Percentiles rank a stretch among this genome's conserved stretches.
Conservation (phyloP, 2,329 filamentous ascomycete genomes). For the Ascochyta clinopodiicola region DNA sequence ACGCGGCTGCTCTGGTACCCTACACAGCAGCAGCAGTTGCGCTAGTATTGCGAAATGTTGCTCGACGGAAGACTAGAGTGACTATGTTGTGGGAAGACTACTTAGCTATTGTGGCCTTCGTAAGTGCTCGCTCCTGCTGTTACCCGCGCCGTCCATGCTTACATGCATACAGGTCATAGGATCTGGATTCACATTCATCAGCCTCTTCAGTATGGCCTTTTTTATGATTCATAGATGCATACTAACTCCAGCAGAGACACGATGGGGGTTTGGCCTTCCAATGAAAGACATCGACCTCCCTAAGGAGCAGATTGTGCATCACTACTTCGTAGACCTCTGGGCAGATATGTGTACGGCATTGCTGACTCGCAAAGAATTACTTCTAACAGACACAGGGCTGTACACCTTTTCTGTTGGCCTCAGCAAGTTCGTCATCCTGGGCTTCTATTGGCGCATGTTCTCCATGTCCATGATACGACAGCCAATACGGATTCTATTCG, state of each 20-base stretch:
- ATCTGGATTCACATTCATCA: conserved; percentile 31
- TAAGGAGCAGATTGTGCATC: conserved; percentile 20
- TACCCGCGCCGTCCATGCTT: conserved; percentile 1
- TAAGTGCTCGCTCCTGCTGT: conserved; percentile 12
- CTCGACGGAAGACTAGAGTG: conserved; percentile 20
- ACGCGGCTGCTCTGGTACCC: conserved; percentile 25
- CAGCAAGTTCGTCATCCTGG: conserved; percentile 32
- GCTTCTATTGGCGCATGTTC: conserved; percentile 35
- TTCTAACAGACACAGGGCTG: conserved; percentile 16
- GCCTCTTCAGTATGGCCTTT: conserved; percentile 26
- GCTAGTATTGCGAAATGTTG: conserved; percentile 24
- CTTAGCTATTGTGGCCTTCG: conserved; percentile 29
- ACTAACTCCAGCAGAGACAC: conserved; percentile 26
- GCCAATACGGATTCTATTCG: conserved; percentile 27
- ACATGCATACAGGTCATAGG: conserved; percentile 17
- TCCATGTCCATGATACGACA: conserved; percentile 24
- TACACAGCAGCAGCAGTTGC: conserved; percentile 29
- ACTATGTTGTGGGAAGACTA: conserved; percentile 32
- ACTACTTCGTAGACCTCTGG: conserved; percentile 31
- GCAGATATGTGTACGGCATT: conserved; percentile 26
- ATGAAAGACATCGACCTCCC: conserved; percentile 23
- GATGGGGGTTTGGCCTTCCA: conserved; percentile 31
- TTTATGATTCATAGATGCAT: background rate
- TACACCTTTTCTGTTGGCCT: conserved; percentile 33
- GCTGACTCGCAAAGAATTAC: background rate